phyloP scores from a whole-genome alignment of 768 basidiomycete species.

The Amanita fuliginea region DNA sequence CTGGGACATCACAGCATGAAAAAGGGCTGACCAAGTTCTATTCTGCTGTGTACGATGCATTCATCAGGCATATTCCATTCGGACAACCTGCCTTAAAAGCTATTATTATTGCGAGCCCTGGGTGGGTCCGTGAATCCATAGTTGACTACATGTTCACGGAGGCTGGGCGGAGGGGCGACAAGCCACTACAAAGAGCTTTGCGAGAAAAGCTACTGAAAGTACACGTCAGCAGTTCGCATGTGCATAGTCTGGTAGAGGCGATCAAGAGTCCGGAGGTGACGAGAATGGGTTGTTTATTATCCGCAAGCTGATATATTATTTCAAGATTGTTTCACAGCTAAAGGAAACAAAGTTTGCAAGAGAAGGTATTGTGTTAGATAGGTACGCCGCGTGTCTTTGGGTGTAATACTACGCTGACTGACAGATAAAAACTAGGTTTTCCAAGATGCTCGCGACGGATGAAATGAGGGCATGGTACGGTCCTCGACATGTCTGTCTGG shows the following conservation, averaged over 20 bases:
- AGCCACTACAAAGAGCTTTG: constrained; percentile 59
- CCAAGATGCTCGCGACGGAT: constrained; percentile 93
- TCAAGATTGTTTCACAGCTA: constrained; percentile 62
- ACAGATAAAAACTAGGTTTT: constrained; percentile 51
- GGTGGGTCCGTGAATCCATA: constrained; percentile 88
- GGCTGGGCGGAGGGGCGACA: constrained; percentile 73
- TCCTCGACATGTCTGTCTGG: constrained; percentile 85
- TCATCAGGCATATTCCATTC: constrained; percentile 87
- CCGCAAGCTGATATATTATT: background rate
- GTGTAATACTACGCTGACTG: background rate
- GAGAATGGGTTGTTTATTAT: background rate
- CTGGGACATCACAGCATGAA: constrained; percentile 78
- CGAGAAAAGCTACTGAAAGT: constrained; percentile 84
- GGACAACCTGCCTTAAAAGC: constrained; percentile 61
- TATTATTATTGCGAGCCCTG: constrained; percentile 94
- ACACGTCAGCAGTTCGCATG: constrained; percentile 87
- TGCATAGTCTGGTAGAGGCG: constrained; percentile 91
- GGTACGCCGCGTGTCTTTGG: constrained; percentile 26
- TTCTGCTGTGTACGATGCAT: constrained; percentile 72
- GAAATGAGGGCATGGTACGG: constrained; percentile 99
- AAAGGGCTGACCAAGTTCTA: constrained; percentile 85
- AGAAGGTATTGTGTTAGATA: constrained; percentile 87
- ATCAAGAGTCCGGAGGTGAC: constrained; percentile 87
- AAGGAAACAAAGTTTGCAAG: constrained; percentile 96
- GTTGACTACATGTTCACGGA: constrained; percentile 77